Conservation (phyloP, 2,329 filamentous ascomycete genomes). For the Trichoderma hamatum region DNA sequence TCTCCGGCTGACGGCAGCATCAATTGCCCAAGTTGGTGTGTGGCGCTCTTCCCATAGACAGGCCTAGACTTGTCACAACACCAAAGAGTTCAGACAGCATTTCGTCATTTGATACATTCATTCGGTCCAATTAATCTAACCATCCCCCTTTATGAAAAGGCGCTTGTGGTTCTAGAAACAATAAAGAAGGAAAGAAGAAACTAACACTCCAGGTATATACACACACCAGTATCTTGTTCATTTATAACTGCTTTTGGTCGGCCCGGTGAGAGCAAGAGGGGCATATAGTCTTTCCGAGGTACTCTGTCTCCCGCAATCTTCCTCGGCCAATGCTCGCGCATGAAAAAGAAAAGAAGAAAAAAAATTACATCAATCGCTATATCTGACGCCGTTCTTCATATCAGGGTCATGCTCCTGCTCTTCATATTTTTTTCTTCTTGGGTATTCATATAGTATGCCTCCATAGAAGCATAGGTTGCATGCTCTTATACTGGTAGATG, state of each 20-base stretch:
- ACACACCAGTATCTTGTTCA: not conserved
- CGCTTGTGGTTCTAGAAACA: not conserved
- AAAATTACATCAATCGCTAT: conserved; percentile 23
- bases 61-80: not conserved
- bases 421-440: conserved; percentile 18
- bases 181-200: not conserved
- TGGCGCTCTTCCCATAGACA: not conserved
- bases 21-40: not conserved
- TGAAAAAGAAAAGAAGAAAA: not conserved
- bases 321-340: conserved; percentile 7
- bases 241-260: not conserved
- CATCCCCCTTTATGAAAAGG: not conserved
- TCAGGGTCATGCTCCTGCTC: conserved; percentile 14
- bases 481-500: conserved; percentile 9
- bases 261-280: not conserved
- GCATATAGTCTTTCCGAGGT: not conserved
- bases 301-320: not conserved
- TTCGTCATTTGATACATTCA: not conserved
- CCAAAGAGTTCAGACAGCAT: not conserved
- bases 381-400: conserved; percentile 14
- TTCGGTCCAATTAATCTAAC: not conserved
- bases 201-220: not conserved
- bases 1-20: conserved; percentile 1
- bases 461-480: not conserved
- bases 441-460: conserved; percentile 20